Evolutionary conservation across 352 stramenopile genomes (phyloP).

Genomic region (Globisporangium lucens): DNA sequence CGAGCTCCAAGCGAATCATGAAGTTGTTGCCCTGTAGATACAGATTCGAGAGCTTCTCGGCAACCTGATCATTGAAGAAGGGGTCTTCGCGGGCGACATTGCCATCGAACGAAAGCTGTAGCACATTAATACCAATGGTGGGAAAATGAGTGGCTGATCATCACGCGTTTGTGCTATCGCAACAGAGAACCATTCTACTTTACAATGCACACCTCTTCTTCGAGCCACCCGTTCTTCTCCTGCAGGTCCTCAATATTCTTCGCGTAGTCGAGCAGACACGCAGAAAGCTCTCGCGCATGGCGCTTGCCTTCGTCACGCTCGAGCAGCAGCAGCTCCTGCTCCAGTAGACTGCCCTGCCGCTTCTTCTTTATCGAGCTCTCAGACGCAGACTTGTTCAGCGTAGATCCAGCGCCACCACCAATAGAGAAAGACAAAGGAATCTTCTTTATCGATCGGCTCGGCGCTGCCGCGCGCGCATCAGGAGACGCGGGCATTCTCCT

Average conservation of each 20-base stretch:
- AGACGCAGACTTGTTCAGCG: conserved; percentile 18
- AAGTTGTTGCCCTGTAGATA: conserved; percentile 82
- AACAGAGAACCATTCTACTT: no score
- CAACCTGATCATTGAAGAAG: conserved; percentile 70
- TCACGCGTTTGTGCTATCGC: no score
- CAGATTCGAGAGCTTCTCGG: conserved; percentile 75
- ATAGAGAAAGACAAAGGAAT: not conserved
- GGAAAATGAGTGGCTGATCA: not conserved
- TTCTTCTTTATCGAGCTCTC: conserved; percentile 30
- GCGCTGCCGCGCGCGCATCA: not conserved
- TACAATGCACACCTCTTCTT: conserved; percentile 44
- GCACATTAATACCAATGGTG: not conserved
- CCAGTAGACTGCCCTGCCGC: conserved; percentile 47
- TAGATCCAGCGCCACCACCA: not conserved
- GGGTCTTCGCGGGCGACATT: conserved; percentile 63
- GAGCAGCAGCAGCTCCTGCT: conserved; percentile 67
- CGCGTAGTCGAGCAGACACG: conserved; percentile 62
- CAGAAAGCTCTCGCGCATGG: conserved; percentile 60
- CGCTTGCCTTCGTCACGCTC: conserved; percentile 74
- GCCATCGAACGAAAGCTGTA: conserved; percentile 73
- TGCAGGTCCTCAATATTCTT: conserved; percentile 79
- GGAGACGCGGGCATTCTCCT: conserved; percentile 16
- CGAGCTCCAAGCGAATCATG: conserved; percentile 73
- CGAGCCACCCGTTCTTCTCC: conserved; percentile 71
- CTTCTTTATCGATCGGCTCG: conserved; percentile 5